Evolutionary conservation across 2,329 filamentous ascomycete genomes (phyloP).

Genomic region (Periconia sp.): DNA sequence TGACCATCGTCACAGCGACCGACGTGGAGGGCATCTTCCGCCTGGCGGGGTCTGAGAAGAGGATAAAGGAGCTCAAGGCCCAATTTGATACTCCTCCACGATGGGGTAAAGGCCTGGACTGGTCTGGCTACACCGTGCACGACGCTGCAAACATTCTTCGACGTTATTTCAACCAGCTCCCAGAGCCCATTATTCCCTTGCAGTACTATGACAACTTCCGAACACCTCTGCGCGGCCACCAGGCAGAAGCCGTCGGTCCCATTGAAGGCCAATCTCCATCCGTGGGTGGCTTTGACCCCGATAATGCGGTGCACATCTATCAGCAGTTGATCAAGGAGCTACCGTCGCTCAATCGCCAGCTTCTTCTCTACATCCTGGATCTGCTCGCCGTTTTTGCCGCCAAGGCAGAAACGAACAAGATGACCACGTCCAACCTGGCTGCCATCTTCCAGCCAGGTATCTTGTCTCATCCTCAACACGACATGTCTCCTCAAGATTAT

Average conservation of each 20-base stretch:
- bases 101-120: constrained; percentile 95
- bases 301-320: constrained; percentile 77
- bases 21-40: constrained; percentile 96
- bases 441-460: constrained; percentile 98
- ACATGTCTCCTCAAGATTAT: constrained; percentile 95
- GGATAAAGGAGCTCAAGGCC: constrained; percentile 92
- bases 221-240: constrained; percentile 71
- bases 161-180: constrained; percentile 92
- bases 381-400: constrained; percentile 94
- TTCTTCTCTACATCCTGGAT: constrained; percentile 94
- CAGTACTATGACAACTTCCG: constrained; percentile 92
- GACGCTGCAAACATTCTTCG: constrained; percentile 96
- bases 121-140: constrained; percentile 97
- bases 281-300: constrained; percentile 72
- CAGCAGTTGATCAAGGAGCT: constrained; percentile 90
- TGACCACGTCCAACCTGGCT: constrained; percentile 91
- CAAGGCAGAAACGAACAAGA: constrained; percentile 94
- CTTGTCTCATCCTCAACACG: constrained; percentile 88
- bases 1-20: constrained; percentile 64
- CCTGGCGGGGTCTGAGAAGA: constrained; percentile 91
- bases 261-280: constrained; percentile 66
- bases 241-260: constrained; percentile 70
- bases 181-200: constrained; percentile 93
- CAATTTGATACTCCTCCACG: constrained; percentile 85
- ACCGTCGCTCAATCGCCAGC: constrained; percentile 87